Evolutionary conservation across 192 early-diverging fungal species (phyloP).

Genomic region (Entomortierella lignicola): DNA sequence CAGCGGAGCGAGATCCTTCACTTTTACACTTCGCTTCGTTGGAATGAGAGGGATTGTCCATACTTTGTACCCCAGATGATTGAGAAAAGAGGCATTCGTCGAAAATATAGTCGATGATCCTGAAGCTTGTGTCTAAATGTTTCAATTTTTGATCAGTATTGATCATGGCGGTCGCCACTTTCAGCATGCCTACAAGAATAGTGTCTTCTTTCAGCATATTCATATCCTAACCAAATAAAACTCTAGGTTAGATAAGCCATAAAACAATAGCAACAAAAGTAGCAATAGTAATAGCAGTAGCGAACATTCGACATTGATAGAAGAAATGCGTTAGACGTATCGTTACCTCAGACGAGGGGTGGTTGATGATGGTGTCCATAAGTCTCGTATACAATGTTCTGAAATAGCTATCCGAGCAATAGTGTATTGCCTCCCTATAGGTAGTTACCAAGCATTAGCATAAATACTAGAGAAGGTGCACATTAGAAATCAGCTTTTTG

Average conservation of each 20-base stretch:
- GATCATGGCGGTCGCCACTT: conserved; percentile 52
- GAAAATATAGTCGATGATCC: conserved; percentile 49
- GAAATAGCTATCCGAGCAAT: conserved; percentile 26
- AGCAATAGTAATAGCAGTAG: neutral
- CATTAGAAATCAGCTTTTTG: neutral
- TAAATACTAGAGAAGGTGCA: neutral
- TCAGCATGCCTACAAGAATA: conserved; percentile 55
- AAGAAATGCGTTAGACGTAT: neutral
- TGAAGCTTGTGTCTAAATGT: conserved; percentile 17
- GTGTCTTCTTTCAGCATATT: conserved; percentile 53
- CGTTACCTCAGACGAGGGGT: conserved; percentile 34
- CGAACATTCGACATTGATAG: neutral
- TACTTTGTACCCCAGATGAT: neutral
- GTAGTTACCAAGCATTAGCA: neutral
- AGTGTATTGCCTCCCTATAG: conserved; percentile 27
- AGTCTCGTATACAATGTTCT: conserved; percentile 22
- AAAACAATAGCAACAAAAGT: too few species aligned
- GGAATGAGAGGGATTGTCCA: neutral
- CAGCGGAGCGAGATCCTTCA: conserved; percentile 53
- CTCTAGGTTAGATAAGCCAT: too few species aligned
- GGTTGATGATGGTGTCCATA: conserved; percentile 33
- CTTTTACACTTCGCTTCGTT: conserved; percentile 48
- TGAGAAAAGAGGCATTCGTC: conserved; percentile 56
- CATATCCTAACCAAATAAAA: conserved; percentile 26
- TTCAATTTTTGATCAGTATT: conserved; percentile 34